Percentiles rank a stretch among this genome's conserved stretches.
Evolutionary conservation across 163 green algal genomes (phyloP).

Genomic region (Scenedesmus sp.): DNA sequence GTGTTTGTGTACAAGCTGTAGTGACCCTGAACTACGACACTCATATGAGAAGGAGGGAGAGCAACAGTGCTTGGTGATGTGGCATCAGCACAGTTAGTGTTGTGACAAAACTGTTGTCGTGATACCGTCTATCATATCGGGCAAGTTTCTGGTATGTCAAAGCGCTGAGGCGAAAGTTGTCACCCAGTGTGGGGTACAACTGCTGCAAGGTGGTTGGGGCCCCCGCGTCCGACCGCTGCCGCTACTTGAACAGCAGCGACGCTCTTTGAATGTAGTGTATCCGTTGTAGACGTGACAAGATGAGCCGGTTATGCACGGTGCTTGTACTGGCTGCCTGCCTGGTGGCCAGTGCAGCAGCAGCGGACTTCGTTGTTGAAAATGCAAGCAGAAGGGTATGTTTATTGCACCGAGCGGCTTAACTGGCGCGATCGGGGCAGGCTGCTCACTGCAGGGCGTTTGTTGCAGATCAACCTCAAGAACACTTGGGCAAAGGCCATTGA

Average conservation of each 20-base stretch:
- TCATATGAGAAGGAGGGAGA: background rate
- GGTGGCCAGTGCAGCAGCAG: constrained; percentile 12
- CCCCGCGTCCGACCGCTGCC: background rate
- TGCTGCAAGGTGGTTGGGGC: constrained; percentile 6
- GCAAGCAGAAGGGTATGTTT: constrained; percentile 28
- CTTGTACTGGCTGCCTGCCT: constrained; percentile 20
- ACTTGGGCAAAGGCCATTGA: constrained; percentile 62
- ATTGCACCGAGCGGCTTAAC: background rate
- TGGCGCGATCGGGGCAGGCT: background rate
- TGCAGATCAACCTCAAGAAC: constrained; percentile 70
- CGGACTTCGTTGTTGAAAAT: constrained; percentile 25
- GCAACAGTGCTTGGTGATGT: background rate
- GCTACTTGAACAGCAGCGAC: background rate
- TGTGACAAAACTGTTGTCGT: background rate
- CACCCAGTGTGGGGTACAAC: constrained; percentile 8
- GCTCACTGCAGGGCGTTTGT: background rate
- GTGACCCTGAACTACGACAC: background rate
- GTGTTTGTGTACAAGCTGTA: background rate
- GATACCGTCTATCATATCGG: no score
- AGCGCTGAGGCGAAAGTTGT: background rate
- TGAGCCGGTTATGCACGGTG: background rate
- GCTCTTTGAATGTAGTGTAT: background rate
- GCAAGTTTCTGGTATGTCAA: background rate
- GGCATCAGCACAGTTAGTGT: background rate
- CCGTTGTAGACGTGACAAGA: background rate